Conservation (phyloP, 768 basidiomycete genomes). For the Termitomyces sp. region DNA sequence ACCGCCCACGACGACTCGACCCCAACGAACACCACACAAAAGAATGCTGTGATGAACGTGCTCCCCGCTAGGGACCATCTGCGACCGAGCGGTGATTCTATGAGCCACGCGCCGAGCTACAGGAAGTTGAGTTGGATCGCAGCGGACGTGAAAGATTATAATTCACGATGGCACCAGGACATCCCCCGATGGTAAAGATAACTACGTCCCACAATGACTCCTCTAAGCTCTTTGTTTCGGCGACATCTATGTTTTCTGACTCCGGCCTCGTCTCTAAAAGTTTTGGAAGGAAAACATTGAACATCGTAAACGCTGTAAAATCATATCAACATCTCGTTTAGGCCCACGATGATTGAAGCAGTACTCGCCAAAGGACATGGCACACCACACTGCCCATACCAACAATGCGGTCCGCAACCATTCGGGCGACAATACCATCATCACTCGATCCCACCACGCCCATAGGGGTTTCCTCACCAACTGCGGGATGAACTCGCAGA, state of each 20-base stretch:
- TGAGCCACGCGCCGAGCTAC: conserved; percentile 81
- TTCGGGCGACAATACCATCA: conserved; percentile 66
- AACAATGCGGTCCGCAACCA: conserved; percentile 75
- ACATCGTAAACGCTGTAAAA: conserved; percentile 75
- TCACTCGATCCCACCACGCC: conserved; percentile 65
- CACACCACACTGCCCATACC: conserved; percentile 74
- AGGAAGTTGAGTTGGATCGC: background rate
- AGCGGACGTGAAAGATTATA: background rate
- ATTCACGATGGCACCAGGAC: conserved; percentile 77
- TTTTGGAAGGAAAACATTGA: conserved; percentile 89
- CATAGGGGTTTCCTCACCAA: conserved; percentile 53
- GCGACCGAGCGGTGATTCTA: conserved; percentile 65
- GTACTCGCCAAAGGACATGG: conserved; percentile 67
- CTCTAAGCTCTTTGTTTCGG: conserved; percentile 39
- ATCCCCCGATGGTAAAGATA: conserved; percentile 79
- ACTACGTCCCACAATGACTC: conserved; percentile 81
- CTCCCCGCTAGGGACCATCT: conserved; percentile 68
- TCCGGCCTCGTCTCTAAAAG: conserved; percentile 72
- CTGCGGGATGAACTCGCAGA: conserved; percentile 43
- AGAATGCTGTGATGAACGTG: conserved; percentile 70
- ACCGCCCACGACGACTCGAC: conserved; percentile 54
- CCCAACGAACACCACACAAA: conserved; percentile 63
- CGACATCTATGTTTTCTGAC: conserved; percentile 9
- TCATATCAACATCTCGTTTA: conserved; percentile 2
- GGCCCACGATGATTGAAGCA: background rate